A percentile compares a stretch with the other conserved stretches of the same genome.
Conservation (phyloP, 2,329 filamentous ascomycete genomes). For the Cladosporium sp. region DNA sequence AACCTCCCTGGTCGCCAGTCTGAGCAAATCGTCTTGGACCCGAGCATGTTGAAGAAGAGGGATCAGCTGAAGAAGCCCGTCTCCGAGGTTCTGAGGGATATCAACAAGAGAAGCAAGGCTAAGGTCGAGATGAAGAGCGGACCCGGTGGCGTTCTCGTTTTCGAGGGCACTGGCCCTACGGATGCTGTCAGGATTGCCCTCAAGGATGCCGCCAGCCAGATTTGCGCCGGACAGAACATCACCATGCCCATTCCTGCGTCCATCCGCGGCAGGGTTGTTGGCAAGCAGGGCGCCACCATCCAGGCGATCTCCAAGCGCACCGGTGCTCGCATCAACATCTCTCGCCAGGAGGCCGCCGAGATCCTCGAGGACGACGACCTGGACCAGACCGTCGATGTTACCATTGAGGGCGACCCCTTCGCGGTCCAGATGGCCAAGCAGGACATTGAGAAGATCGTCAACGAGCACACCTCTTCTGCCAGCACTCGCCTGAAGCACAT, state of each 20-base stretch:
- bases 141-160: constrained; percentile 68
- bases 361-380: constrained; percentile 66
- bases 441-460: constrained; percentile 81
- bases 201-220: constrained; percentile 81
- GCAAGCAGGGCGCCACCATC: constrained; percentile 83
- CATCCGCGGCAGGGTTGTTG: constrained; percentile 84
- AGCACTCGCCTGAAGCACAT: constrained; percentile 78
- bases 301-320: constrained; percentile 85
- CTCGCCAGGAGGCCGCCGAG: constrained; percentile 65
- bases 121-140: constrained; percentile 72
- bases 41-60: constrained; percentile 70
- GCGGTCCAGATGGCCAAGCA: constrained; percentile 78
- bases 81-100: constrained; percentile 78
- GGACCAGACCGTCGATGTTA: constrained; percentile 70
- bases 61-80: constrained; percentile 79
- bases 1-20: constrained; percentile 77
- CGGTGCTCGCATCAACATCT: constrained; percentile 84
- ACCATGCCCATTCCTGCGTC: constrained; percentile 78
- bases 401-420: constrained; percentile 85
- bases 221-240: constrained; percentile 73
- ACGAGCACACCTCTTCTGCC: constrained; percentile 76
- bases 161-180: constrained; percentile 78
- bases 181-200: constrained; percentile 82
- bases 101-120: constrained; percentile 87
- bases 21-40: constrained; percentile 69